A percentile compares a stretch with the other conserved stretches of the same genome.
Conservation (phyloP, 164 flowering plant genomes). For the Chimonanthus salicifolius region DNA sequence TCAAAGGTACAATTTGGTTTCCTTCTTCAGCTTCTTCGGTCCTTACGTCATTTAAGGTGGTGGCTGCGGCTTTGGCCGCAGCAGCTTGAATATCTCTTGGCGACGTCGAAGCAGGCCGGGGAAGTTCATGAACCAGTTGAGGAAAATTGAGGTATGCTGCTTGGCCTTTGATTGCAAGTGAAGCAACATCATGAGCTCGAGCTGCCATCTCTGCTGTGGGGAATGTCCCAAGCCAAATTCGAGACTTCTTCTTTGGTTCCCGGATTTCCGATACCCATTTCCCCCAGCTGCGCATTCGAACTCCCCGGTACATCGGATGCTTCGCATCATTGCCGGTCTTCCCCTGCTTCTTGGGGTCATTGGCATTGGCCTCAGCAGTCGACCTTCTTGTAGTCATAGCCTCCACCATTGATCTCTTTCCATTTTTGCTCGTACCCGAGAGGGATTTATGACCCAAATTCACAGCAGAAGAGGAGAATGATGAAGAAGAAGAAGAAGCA, state of each 20-base stretch:
- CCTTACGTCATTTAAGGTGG: conserved; percentile 8
- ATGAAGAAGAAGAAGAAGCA: conserved; percentile 12
- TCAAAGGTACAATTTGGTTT: not conserved
- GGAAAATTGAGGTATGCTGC: conserved; percentile 57
- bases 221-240: conserved; percentile 65
- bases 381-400: too few relatives aligned
- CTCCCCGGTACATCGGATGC: conserved; percentile 42
- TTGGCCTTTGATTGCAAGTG: conserved; percentile 47
- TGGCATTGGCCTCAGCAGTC: not conserved
- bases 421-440: not conserved
- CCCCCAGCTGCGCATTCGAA: conserved; percentile 55
- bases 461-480: conserved; percentile 6
- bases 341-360: conserved; percentile 12
- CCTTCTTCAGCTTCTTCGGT: not conserved
- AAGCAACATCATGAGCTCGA: conserved; percentile 64
- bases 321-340: conserved; percentile 13
- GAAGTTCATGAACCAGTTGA: conserved; percentile 36
- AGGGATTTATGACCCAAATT: not conserved
- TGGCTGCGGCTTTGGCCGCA: conserved; percentile 42
- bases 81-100: conserved; percentile 57
- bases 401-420: not conserved
- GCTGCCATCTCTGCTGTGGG: conserved; percentile 66
- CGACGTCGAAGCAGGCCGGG: conserved; percentile 38
- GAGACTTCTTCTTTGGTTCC: conserved; percentile 55
- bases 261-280: conserved; percentile 66